Evolutionary conservation across 805 yeast genomes (phyloP).

Genomic region (Saturnispora saitoi): DNA sequence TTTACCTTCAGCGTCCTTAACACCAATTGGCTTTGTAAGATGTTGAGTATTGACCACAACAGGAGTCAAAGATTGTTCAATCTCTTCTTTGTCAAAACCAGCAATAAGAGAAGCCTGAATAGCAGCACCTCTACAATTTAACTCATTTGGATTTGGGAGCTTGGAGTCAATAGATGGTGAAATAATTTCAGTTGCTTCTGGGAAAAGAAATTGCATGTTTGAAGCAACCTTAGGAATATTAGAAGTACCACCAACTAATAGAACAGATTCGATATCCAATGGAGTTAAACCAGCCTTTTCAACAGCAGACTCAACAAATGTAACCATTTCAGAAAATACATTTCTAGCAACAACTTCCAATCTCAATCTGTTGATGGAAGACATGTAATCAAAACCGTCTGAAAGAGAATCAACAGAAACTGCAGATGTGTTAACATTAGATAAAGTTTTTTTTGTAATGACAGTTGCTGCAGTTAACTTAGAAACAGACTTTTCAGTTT

Average conservation of each 20-base stretch:
- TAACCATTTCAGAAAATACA: conserved; percentile 65
- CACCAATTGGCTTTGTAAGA: conserved; percentile 73
- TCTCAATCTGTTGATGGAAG: conserved; percentile 88
- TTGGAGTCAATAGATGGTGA: conserved; percentile 74
- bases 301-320: conserved; percentile 67
- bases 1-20: conserved; percentile 59
- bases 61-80: conserved; percentile 72
- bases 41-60: conserved; percentile 86
- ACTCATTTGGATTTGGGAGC: conserved; percentile 81
- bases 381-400: conserved; percentile 88
- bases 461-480: conserved; percentile 79
- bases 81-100: conserved; percentile 74
- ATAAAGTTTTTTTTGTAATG: conserved; percentile 80
- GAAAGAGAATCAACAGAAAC: conserved; percentile 93
- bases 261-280: conserved; percentile 81
- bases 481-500: conserved; percentile 76
- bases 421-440: conserved; percentile 80
- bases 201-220: conserved; percentile 67
- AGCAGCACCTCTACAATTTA: conserved; percentile 91
- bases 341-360: conserved; percentile 80
- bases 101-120: conserved; percentile 86
- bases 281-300: conserved; percentile 77
- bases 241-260: conserved; percentile 90
- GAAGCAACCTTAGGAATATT: conserved; percentile 85
- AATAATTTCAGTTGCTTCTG: conserved; percentile 63